Evolutionary conservation across 2,329 filamentous ascomycete species (phyloP).

Genomic region (Diaporthe longicolla): DNA sequence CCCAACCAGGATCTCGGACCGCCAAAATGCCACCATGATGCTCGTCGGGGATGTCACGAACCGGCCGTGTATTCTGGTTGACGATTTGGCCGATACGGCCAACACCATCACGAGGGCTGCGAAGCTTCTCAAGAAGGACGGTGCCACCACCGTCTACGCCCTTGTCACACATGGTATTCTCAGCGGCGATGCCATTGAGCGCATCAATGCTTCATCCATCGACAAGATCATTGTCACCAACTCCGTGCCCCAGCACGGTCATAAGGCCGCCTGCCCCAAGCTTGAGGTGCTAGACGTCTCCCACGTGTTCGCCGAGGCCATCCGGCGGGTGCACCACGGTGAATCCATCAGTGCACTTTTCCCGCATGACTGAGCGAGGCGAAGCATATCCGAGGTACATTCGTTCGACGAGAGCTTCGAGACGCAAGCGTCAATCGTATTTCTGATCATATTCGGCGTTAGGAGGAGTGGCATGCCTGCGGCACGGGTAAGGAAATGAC

Average conservation of each 20-base stretch:
- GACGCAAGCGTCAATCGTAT: conserved; percentile 21
- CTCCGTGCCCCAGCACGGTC: conserved; percentile 89
- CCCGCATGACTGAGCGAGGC: conserved; percentile 75
- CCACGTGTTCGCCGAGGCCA: conserved; percentile 93
- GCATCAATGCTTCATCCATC: conserved; percentile 92
- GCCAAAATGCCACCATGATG: conserved; percentile 96
- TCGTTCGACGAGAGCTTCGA: background rate
- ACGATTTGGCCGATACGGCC: conserved; percentile 94
- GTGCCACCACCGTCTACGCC: conserved; percentile 91
- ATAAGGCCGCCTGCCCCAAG: conserved; percentile 84
- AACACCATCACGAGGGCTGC: conserved; percentile 98
- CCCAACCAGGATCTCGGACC: conserved; percentile 87
- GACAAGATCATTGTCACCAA: conserved; percentile 97
- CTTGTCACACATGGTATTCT: conserved; percentile 95
- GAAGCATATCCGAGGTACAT: background rate
- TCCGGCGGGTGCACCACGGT: conserved; percentile 95
- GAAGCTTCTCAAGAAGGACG: conserved; percentile 96
- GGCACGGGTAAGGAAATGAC: conserved; percentile 38
- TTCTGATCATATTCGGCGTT: conserved; percentile 39
- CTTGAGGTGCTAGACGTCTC: conserved; percentile 93
- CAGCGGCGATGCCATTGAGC: conserved; percentile 93
- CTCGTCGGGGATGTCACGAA: conserved; percentile 88
- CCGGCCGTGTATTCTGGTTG: conserved; percentile 85
- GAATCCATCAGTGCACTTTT: conserved; percentile 98
- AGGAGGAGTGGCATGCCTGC: conserved; percentile 25